Evolutionary conservation across 1,284 basidiomycete genomes (phyloP).

Genomic region (Cerrena zonata): DNA sequence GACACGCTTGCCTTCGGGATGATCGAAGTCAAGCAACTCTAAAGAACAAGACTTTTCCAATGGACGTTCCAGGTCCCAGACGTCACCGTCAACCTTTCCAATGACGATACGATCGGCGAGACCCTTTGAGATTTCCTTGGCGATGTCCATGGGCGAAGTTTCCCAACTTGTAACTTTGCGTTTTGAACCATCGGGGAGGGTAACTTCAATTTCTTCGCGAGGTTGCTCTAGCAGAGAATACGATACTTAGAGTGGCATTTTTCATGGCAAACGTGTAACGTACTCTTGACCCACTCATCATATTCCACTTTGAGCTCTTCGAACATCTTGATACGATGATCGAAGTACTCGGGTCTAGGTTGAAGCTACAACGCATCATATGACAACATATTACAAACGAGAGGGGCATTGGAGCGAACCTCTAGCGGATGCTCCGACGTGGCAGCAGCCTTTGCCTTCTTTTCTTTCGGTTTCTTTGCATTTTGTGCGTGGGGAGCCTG

Average conservation of each 20-base stretch:
- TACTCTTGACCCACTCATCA: slow-evolving; percentile 75
- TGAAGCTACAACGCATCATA: slow-evolving; percentile 47
- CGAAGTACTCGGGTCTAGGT: slow-evolving; percentile 84
- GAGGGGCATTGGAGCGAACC: slow-evolving; percentile 33
- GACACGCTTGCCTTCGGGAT: slow-evolving; percentile 93
- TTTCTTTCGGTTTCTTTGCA: slow-evolving; percentile 44
- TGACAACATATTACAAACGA: background rate
- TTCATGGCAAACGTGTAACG: slow-evolving; percentile 17
- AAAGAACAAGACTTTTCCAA: slow-evolving; percentile 80
- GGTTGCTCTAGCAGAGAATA: slow-evolving; percentile 69
- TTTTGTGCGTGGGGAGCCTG: slow-evolving; percentile 28
- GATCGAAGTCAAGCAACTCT: slow-evolving; percentile 89
- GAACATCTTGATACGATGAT: slow-evolving; percentile 86
- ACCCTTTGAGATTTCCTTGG: slow-evolving; percentile 82
- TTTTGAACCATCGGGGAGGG: slow-evolving; percentile 82
- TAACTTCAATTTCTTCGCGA: slow-evolving; percentile 78
- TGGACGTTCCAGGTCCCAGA: slow-evolving; percentile 95
- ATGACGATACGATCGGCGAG: slow-evolving; percentile 89
- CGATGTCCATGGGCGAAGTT: slow-evolving; percentile 92
- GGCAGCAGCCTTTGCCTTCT: slow-evolving; percentile 43
- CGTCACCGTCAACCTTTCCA: slow-evolving; percentile 84
- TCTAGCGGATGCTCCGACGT: slow-evolving; percentile 54
- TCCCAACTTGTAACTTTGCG: slow-evolving; percentile 88
- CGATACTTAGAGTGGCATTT: no score
- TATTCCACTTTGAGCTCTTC: slow-evolving; percentile 85